phyloP scores from a whole-genome alignment of 345 rosid species.

The Nephelium lappaceum region DNA sequence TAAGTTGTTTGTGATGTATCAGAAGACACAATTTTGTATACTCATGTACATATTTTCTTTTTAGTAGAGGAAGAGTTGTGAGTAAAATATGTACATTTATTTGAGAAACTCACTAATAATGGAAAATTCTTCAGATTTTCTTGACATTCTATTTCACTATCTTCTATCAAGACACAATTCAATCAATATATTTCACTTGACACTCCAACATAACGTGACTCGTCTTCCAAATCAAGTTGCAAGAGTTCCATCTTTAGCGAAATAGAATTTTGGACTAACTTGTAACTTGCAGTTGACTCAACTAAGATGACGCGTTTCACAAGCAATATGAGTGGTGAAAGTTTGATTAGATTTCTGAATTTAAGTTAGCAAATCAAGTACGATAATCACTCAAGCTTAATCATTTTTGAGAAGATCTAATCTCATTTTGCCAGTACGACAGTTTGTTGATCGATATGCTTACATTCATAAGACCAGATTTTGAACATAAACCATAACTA shows the following conservation, averaged over 20 bases:
- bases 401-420: too few relatives aligned
- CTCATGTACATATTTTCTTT: not conserved
- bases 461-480: too few relatives aligned
- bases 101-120: too few relatives aligned
- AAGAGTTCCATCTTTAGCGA: not conserved
- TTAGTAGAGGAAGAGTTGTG: not conserved
- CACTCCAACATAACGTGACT: not conserved
- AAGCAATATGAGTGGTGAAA: not conserved
- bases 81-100: not conserved
- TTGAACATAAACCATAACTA: too few relatives aligned
- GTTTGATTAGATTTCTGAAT: too few relatives aligned
- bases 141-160: not conserved
- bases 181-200: not conserved
- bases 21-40: not conserved
- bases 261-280: too few relatives aligned
- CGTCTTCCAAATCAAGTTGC: not conserved
- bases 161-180: not conserved
- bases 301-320: not conserved
- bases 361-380: too few relatives aligned
- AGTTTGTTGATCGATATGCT: too few relatives aligned
- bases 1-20: slow-evolving; percentile 18
- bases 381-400: too few relatives aligned
- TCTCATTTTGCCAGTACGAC: too few relatives aligned
- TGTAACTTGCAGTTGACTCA: not conserved
- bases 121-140: too few relatives aligned